phyloP scores from a whole-genome alignment of 495 filamentous ascomycete genomes.

The Usnea hakonensis region DNA sequence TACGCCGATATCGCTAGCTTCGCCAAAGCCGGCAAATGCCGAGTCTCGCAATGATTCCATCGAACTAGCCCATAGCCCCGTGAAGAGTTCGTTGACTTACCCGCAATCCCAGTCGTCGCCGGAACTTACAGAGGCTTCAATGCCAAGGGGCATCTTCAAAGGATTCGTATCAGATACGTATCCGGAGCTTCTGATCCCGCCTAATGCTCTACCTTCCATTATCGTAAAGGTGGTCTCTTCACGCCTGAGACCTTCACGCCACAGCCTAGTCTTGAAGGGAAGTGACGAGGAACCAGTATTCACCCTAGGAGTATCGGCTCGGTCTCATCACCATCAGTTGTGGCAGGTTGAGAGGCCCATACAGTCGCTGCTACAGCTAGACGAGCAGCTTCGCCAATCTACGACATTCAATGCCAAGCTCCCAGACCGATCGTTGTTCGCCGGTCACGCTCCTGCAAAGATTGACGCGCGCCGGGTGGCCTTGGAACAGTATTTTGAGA shows the following conservation, averaged over 20 bases:
- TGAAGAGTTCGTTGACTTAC: conserved; percentile 19
- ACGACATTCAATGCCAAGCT: conserved; percentile 59
- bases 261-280: conserved; percentile 61
- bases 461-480: conserved; percentile 79
- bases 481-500: conserved; percentile 77
- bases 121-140: conserved; percentile 19
- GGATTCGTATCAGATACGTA: conserved; percentile 76
- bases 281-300: conserved; percentile 88
- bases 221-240: conserved; percentile 84
- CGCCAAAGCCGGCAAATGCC: conserved; percentile 32
- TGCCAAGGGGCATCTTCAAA: conserved; percentile 43
- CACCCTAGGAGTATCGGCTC: conserved; percentile 74
- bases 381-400: conserved; percentile 67
- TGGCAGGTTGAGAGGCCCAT: conserved; percentile 94
- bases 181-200: conserved; percentile 74
- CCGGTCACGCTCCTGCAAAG: conserved; percentile 87
- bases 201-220: conserved; percentile 81
- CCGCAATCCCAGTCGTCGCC: background rate
- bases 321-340: conserved; percentile 69
- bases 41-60: conserved; percentile 19
- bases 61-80: conserved; percentile 1
- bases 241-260: conserved; percentile 80
- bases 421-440: conserved; percentile 80
- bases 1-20: conserved; percentile 51
- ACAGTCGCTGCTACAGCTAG: conserved; percentile 68